Base-by-base conservation (phyloP, 306 rosid genomes). In the barrel medic (Medicago truncatula) region DNA sequence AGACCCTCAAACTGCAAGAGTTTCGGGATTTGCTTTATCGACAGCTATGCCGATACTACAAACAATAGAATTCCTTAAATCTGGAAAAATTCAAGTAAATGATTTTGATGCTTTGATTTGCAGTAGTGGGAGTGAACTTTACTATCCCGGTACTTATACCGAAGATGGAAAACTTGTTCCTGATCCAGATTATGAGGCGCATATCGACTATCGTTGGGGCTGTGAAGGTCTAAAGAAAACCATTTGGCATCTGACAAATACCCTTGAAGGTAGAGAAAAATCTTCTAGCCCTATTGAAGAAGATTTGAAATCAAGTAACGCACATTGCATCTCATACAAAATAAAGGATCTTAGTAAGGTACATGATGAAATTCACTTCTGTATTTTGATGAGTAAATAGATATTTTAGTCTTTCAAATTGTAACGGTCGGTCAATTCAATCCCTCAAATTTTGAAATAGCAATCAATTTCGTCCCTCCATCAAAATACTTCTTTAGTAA, bases 41-140 rank as follows among this genome's bases (percentile, higher is more conserved):
- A 80, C 84, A 5, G 84, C 84, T 3, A 80, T 80, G 84, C 84
- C 84, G 2, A 49, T 80, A 41, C 56, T 6, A 6, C 80, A 75
- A 69, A 69, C 73, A 39, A 3, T 69, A 0, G 72, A 80, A 49
- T 14, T 80, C 9, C 80, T 80, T 21, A 75, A 68, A 60, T 75
- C 80, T 8, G 80, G 80, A 8, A 75, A 60, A 7, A 49, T 80
- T 28, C 80, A 39, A 75, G 76, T 20, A 4, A 80, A 75, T 25
- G 84, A 75, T 60, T 80, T 80, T 60, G 84, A 80, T 75, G 84
- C 60, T 39, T 68, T 80, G 8, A 80, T 75, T 68, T 80, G 84
- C 52, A 80, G 84, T 11, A 80, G 84, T 38, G 84, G 84, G 13
- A 80, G 84, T 75, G 73, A 80, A 69, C 73, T 80, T 75, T 80